Conservation (phyloP, 1,284 basidiomycete species). For the Naganishia sp. region DNA sequence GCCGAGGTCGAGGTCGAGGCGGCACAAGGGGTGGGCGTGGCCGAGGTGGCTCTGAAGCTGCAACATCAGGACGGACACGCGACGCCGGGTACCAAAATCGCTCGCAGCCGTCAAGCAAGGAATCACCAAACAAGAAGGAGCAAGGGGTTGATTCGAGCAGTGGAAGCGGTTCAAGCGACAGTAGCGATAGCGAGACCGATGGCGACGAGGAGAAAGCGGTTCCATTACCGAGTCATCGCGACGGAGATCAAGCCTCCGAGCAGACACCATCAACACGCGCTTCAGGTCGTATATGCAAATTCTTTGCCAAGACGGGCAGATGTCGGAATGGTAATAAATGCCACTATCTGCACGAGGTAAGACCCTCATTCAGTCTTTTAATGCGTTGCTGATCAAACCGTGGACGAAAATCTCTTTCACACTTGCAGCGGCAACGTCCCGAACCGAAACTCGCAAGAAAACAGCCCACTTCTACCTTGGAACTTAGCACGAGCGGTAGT, state of each 20-base stretch:
- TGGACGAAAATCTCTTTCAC: not conserved
- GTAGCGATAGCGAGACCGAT: slow-evolving; percentile 13
- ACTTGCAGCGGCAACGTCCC: not conserved
- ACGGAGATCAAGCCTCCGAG: not conserved
- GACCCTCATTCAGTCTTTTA: slow-evolving; percentile 6
- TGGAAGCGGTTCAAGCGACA: slow-evolving; percentile 2
- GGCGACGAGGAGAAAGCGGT: not conserved
- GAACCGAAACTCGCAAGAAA: not conserved
- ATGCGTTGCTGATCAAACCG: too few species aligned
- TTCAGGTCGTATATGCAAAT: slow-evolving; percentile 39
- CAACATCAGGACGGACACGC: slow-evolving; percentile 8
- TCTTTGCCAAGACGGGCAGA: slow-evolving; percentile 44
- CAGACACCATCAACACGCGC: not conserved
- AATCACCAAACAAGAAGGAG: slow-evolving; percentile 12
- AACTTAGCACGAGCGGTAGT: not conserved
- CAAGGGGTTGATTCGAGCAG: not conserved
- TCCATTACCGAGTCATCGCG: not conserved
- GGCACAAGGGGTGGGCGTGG: slow-evolving; percentile 46
- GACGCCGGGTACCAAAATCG: slow-evolving; percentile 18
- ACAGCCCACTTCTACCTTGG: slow-evolving; percentile 7
- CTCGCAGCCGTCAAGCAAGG: slow-evolving; percentile 3
- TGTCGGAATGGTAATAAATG: slow-evolving; percentile 47
- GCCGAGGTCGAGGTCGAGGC: slow-evolving; percentile 36
- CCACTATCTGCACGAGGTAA: slow-evolving; percentile 42
- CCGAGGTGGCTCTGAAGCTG: slow-evolving; percentile 36